phyloP scores from a whole-genome alignment of 1,284 basidiomycete genomes.

The Takashimella tepidaria region DNA sequence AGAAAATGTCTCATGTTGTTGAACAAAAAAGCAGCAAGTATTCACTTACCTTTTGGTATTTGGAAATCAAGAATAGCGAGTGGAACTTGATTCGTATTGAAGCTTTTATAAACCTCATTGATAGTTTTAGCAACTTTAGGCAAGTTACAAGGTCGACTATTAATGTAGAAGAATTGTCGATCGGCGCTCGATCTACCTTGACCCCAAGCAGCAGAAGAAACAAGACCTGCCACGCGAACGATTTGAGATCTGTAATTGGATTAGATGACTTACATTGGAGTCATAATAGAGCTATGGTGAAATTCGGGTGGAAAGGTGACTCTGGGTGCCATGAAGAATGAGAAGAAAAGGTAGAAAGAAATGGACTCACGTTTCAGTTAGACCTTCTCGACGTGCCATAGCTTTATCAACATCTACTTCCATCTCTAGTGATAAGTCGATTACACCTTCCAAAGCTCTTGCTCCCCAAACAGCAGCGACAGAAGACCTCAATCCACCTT shows the following conservation, averaged over 20 bases:
- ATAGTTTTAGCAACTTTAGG: conserved; percentile 75
- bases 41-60: conserved; percentile 63
- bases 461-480: conserved; percentile 79
- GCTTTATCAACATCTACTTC: conserved; percentile 60
- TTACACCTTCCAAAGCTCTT: conserved; percentile 67
- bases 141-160: conserved; percentile 81
- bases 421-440: conserved; percentile 68
- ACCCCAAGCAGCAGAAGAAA: conserved; percentile 43
- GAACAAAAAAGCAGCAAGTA: too few relatives aligned
- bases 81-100: conserved; percentile 74
- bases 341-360: too few relatives aligned
- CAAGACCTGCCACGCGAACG: conserved; percentile 37
- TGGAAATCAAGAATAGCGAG: conserved; percentile 79
- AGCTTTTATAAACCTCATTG: conserved; percentile 83
- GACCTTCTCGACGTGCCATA: conserved; percentile 44
- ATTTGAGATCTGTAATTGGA: conserved; percentile 23
- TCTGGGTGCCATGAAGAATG: too few relatives aligned
- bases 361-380: conserved; percentile 28
- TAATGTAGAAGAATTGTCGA: conserved; percentile 90
- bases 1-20: too few relatives aligned
- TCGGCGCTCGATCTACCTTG: conserved; percentile 72
- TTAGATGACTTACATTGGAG: too few relatives aligned
- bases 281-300: too few relatives aligned
- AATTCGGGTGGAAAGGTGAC: too few relatives aligned
- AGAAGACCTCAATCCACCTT: conserved; percentile 58